Evolutionary conservation across 139 green algal genomes (phyloP).

Genomic region (Spirogloea muscicola): DNA sequence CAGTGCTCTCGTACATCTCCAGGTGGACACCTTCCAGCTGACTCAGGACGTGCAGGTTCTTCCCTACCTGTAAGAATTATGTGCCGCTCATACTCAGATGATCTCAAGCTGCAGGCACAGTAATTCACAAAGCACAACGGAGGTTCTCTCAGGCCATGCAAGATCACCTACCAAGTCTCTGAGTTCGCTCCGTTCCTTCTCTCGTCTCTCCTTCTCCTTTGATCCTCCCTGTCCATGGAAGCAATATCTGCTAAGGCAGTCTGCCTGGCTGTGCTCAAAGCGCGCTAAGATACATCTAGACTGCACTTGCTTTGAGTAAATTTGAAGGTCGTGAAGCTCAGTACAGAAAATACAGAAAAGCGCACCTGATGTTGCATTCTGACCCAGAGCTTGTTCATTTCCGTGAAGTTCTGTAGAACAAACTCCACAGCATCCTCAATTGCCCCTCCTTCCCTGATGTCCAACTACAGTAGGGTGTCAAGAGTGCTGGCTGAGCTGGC

Average conservation of each 20-base stretch:
- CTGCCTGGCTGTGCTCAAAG: too few species aligned
- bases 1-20: constrained; percentile 70
- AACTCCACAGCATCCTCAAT: constrained; percentile 91
- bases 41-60: constrained; percentile 92
- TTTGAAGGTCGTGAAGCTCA: background rate
- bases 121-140: background rate
- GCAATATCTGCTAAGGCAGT: background rate
- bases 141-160: background rate
- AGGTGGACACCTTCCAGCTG: constrained; percentile 91
- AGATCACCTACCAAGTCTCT: constrained; percentile 1
- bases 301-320: background rate
- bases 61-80: constrained; percentile 68
- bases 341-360: background rate
- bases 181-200: constrained; percentile 6
- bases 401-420: constrained; percentile 95
- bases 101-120: background rate
- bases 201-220: constrained; percentile 28
- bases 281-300: background rate
- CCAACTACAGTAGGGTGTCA: too few species aligned
- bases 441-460: constrained; percentile 60
- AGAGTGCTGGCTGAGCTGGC: too few species aligned
- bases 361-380: constrained; percentile 75
- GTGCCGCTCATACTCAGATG: background rate
- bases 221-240: background rate
- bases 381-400: constrained; percentile 99